Evolutionary conservation across 306 rosid genomes (phyloP), one percentile per base, ranked within the genome.

Genomic region (Sphenostylis stenocarpa): DNA sequence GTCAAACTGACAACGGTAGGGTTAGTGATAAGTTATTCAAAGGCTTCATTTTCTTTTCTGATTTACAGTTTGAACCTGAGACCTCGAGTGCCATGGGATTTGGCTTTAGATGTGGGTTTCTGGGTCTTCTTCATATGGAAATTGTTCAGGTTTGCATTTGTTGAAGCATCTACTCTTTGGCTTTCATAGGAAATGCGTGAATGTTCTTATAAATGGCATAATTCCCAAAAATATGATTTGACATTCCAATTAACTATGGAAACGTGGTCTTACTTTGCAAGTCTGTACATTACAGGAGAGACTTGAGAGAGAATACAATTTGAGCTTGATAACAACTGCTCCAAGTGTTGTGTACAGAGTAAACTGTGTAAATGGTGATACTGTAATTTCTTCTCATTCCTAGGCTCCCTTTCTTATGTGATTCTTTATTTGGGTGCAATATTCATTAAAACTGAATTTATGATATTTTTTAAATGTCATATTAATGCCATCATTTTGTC

Each of bases 61-160:
- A 11, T 80, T 55, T 66, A 39, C 89, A 92, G 97, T 94, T 91
- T 86, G 98, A 94, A 84, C 98, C 98, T 4, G 97, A 94, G 88
- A 85, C 92, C 67, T 94, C 97, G 2, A 91, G 90, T 77, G 98
- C 98, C 77, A 94, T 94, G 97, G 98, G 98, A 63, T 94, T 94
- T 84, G 98, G 98, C 85, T 94, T 94, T 86, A 85, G 97, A 68
- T 94, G 98, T 87, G 98, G 98, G 52, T 89, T 89, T 79, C 81
- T 94, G 81, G 97, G 98, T 75, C 98, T 94, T 85, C 90, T 94
- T 62, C 98, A 90, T 74, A 94, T 92, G 98, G 98, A 94, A 85
- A 94, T 94, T 79, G 98, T 94, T 76, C 97, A 94, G 96, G 97
- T 92, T 78, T 17, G 82, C 81, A 66, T 64, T 24, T 55, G 3